phyloP scores from a whole-genome alignment of 2,329 filamentous ascomycete species.

The Colletotrichum higginsianum region DNA sequence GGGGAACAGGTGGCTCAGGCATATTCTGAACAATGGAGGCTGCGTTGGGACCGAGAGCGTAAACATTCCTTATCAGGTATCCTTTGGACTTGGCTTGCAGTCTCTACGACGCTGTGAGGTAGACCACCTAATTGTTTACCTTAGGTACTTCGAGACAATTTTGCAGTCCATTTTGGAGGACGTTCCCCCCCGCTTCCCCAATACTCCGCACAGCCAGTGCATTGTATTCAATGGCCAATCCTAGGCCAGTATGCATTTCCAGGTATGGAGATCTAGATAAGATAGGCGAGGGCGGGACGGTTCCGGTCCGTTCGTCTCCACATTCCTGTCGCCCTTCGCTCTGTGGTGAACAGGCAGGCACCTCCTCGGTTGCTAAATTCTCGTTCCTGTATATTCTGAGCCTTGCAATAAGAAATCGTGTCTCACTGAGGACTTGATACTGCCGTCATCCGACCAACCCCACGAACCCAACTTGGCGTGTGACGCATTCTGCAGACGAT shows the following conservation, averaged over 20 bases:
- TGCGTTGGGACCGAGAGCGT: too few species aligned
- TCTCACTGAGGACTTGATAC: background rate
- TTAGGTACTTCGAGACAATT: background rate
- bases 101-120: background rate
- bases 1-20: conserved; percentile 15
- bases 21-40: background rate
- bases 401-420: background rate
- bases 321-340: background rate
- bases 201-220: background rate
- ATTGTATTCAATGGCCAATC: background rate
- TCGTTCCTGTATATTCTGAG: background rate
- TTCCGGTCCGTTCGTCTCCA: background rate
- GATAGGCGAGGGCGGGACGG: background rate
- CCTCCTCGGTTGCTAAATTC: too few species aligned
- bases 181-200: background rate
- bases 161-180: background rate
- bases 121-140: background rate
- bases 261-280: conserved; percentile 7
- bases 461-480: background rate
- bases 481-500: background rate
- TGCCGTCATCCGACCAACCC: background rate
- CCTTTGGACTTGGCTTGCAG: too few species aligned
- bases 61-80: too few species aligned
- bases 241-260: background rate
- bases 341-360: background rate